Base-by-base conservation (phyloP, 352 stramenopile genomes). In the Pythium angustatum region DNA sequence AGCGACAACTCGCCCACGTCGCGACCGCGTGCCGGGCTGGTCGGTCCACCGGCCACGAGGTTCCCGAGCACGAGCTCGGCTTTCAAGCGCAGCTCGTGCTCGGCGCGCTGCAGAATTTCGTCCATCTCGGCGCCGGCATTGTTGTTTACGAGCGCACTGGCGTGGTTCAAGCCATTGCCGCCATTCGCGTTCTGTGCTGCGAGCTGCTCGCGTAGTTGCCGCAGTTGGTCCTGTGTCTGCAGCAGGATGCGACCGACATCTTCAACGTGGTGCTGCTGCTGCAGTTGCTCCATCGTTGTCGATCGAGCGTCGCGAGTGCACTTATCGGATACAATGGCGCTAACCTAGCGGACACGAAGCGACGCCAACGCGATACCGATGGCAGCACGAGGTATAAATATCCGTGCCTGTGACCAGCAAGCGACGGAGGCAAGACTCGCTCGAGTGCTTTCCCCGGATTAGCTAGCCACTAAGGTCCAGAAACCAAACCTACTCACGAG, bases 211-310 rank as follows among this genome's bases (percentile, higher is more conserved):
- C 83, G 77, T 58, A 94, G 84, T 31, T 81, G 73, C 17, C 82
- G 81, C 24, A 94, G 69, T 27, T 94, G 81, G 40, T 94, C 81
- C 66, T 94, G 83, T 15, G 85, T 91, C 72, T 94, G 81, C 53
- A 94, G 59, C 19, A 94, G 63, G 49, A 94, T 84, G 50, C 86
- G 78, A 0, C 84, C 86, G 26, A 94, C 83, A 72, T 94, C 86
- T 50, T 94, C 84, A 10, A 89, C 79, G 62, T 94, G 86, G 53
- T 93, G 79, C 45, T 90, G 82, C 56, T 94, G 81, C 58, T 91
- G 72, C 21, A 94, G 47, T 44, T 82, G 74, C 54, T 94, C 86
- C 86, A 94, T 94, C n/a, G n/a, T n/a, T n/a, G n/a, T n/a, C n/a
- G n/a, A n/a, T n/a, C n/a, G n/a, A n/a, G n/a, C n/a, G n/a, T n/a